Evolutionary conservation across 768 basidiomycete genomes (phyloP), one percentile per base, ranked within the genome.

Genomic region (Mycena rebaudengoi): DNA sequence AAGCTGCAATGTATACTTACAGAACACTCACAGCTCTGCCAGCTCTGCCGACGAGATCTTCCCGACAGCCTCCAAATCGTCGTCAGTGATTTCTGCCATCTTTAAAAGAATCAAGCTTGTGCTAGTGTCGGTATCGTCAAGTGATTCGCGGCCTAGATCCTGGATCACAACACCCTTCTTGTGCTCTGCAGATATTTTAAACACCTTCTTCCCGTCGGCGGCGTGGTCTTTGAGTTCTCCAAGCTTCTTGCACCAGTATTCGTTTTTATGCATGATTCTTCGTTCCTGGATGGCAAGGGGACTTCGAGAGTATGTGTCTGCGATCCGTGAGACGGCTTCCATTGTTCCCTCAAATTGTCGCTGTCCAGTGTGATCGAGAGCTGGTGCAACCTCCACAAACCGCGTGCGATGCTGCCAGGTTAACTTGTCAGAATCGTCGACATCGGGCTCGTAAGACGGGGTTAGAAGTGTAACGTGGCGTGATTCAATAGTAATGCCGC

Each of bases 401-500:
- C 51, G 51, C 8, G 51, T 53, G 12, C 23, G 52, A 41, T 53
- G 50, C 5, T 4, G 49, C 69, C 69, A 70, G 0, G 67, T 70
- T 6, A 67, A 64, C 25, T 20, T 41, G 39, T 67, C 66, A 14
- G 68, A 37, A 56, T 69, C 54, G 37, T 64, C 64, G 12, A 59
- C 57, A 10, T 51, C 62, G 1, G 63, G 62, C 1, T 28, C 49
- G 30, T 72, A 72, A 0, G 69, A 64, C 23, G 68, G 68, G 29
- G 30, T 48, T 10, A 33, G 26, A 5, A 68, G 59, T 1, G 69
- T 73, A 28, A 73, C 32, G 44, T 72, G 71, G 8, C 60, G 62
- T 0, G 65, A 49, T 54, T 72, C 69, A 23, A 67, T 66, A 0
- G 67, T 70, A 21, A 70, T 60, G 30, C 70, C 69, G 35, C 67